Base-by-base conservation (phyloP, 2,329 filamentous ascomycete genomes). In the Epichloe scottii region DNA sequence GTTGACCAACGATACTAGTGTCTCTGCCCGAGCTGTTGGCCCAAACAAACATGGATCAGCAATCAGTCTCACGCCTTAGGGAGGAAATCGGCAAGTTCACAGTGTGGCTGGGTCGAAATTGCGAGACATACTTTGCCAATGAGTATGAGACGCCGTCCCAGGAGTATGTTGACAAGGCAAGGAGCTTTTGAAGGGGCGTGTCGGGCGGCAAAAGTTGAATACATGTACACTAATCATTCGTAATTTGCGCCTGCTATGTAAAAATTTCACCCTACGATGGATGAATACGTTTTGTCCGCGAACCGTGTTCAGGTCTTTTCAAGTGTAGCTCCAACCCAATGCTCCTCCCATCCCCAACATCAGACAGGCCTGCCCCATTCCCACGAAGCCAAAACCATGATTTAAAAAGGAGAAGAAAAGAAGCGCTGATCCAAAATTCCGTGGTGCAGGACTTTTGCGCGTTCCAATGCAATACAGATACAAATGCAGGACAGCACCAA, bases 21-120 rank as follows among this genome's bases (percentile, higher is more conserved):
- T 85, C 86, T 1, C 82, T 97, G 59, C 91, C 93, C 0, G 93
- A 98, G 64, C 81, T 97, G 40, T 83, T 97, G 55, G 90, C 90
- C 4, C 93, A 98, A 66, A 98, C 93, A 49, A 97, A 97, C 69
- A 95, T 98, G 89, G 93, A 97, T 62, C 77, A 85, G 49, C 89
- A 95, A 65, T 90, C 89, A 2, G 88, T 95, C 41, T 86, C 84
- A 55, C 85, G 89, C 45, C 79, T 97, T 26, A 84, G 89, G 12
- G 89, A 96, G 61, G 93, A 98, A 66, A 77, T 98, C 15, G 78
- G 81, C 58, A 91, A 89, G 68, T 84, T 98, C 68, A 88, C 85
- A 11, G 76, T 81, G 50, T 98, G 90, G 89, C 75, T 98, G 51
- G 79, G 84, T 53, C 86, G 84, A 59, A 82, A 91, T 60, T 81